These are phyloP conservation scores for Melastoma candidum DNA, from an alignment of 441 rosid genomes.

Conservation along the genomic window DNA sequence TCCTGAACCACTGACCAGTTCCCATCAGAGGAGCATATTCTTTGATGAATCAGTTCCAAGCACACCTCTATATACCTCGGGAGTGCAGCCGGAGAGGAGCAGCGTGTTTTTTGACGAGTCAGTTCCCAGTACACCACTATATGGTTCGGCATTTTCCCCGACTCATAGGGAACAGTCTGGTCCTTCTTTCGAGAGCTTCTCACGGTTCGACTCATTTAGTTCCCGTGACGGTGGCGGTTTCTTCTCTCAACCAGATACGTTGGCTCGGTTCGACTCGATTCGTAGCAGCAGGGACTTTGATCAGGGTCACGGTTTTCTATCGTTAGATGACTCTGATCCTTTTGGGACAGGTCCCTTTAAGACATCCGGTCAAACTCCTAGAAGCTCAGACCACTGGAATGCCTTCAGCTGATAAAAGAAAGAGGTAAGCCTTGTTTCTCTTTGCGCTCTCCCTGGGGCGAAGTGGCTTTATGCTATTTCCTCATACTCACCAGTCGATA, in stretches of 20 bases:
- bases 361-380: slow-evolving; percentile 56
- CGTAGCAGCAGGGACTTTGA: neutral
- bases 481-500: no score
- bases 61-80: slow-evolving; percentile 45
- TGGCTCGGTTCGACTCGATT: no score
- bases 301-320: slow-evolving; percentile 37
- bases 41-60: slow-evolving; percentile 72
- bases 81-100: no score
- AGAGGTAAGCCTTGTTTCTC: no score
- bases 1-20: neutral
- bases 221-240: no score
- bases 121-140: no score
- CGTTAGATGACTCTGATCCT: slow-evolving; percentile 71
- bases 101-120: no score
- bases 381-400: slow-evolving; percentile 11
- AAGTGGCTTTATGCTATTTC: no score
- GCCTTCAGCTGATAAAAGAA: no score
- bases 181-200: slow-evolving; percentile 60
- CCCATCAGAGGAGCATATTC: slow-evolving; percentile 17
- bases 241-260: no score
- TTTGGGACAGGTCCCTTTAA: slow-evolving; percentile 71
- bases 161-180: slow-evolving; percentile 33
- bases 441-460: no score
- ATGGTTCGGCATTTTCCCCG: slow-evolving; percentile 30
- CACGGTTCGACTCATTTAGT: slow-evolving; percentile 19